phyloP scores from a whole-genome alignment of 75 land plant species.

The Azolla pinnata region DNA sequence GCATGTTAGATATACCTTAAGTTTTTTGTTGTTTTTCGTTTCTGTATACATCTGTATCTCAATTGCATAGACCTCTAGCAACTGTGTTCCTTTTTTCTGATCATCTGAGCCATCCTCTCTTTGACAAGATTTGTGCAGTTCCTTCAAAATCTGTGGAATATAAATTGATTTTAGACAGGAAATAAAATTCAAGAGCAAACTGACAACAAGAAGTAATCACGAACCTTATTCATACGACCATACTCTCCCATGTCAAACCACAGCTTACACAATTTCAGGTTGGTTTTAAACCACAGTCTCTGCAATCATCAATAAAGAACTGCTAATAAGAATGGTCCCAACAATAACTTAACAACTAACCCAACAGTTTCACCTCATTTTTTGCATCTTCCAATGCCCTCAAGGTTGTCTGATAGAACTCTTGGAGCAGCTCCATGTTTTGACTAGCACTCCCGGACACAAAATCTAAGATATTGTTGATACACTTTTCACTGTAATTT shows the following conservation, averaged over 20 bases:
- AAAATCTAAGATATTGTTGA: constrained; percentile 90
- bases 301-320: constrained; percentile 19
- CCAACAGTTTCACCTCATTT: constrained; percentile 56
- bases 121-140: constrained; percentile 88
- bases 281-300: constrained; percentile 98
- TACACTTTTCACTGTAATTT: constrained; percentile 95
- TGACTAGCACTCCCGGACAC: constrained; percentile 87
- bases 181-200: not conserved
- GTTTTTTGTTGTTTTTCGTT: constrained; percentile 96
- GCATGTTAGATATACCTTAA: constrained; percentile 57
- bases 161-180: not conserved
- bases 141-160: constrained; percentile 71
- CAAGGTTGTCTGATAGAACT: constrained; percentile 84
- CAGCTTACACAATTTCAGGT: constrained; percentile 89
- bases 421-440: constrained; percentile 72
- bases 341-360: not conserved
- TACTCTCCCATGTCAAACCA: constrained; percentile 98
- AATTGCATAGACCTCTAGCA: constrained; percentile 92
- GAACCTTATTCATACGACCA: constrained; percentile 94
- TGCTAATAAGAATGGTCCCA: not conserved
- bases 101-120: constrained; percentile 96
- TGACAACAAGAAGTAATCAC: not conserved
- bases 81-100: constrained; percentile 96
- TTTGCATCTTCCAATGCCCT: constrained; percentile 96
- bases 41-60: constrained; percentile 99